Percentiles rank a stretch among this genome's conserved stretches.
Evolutionary conservation across 257 asterid genomes (phyloP).

Genomic region (Solanum bulbocastanum): DNA sequence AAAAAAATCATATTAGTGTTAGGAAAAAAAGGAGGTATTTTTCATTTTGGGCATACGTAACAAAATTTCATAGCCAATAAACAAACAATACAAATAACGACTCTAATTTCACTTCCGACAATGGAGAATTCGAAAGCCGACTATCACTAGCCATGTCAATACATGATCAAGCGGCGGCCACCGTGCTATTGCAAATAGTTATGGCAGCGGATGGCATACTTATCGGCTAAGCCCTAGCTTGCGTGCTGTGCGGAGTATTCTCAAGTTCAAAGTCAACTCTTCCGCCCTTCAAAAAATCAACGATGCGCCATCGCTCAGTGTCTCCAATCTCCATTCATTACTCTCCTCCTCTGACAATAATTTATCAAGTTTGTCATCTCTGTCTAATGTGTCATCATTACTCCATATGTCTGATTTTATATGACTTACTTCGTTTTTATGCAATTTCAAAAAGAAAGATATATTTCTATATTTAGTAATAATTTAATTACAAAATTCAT

Average conservation of each 20-base stretch:
- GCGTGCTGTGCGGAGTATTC: constrained; percentile 55
- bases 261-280: constrained; percentile 35
- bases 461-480: too few species aligned
- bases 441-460: too few species aligned
- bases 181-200: constrained; percentile 38
- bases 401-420: too few species aligned
- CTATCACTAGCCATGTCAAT: constrained; percentile 38
- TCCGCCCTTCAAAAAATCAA: constrained; percentile 55
- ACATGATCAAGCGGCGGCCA: constrained; percentile 66
- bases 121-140: neutral
- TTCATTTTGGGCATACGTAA: too few species aligned
- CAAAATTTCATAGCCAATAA: neutral
- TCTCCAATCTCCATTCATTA: constrained; percentile 59
- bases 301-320: constrained; percentile 37
- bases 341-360: too few species aligned
- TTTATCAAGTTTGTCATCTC: too few species aligned
- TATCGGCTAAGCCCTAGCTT: constrained; percentile 59
- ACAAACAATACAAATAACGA: too few species aligned
- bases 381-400: too few species aligned
- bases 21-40: too few species aligned
- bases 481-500: too few species aligned
- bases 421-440: too few species aligned
- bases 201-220: constrained; percentile 70
- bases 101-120: neutral
- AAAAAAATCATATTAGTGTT: too few species aligned